Evolutionary conservation across 2,329 filamentous ascomycete genomes (phyloP), one percentile per base, ranked within the genome.

Genomic region (Elsinoe fawcettii): DNA sequence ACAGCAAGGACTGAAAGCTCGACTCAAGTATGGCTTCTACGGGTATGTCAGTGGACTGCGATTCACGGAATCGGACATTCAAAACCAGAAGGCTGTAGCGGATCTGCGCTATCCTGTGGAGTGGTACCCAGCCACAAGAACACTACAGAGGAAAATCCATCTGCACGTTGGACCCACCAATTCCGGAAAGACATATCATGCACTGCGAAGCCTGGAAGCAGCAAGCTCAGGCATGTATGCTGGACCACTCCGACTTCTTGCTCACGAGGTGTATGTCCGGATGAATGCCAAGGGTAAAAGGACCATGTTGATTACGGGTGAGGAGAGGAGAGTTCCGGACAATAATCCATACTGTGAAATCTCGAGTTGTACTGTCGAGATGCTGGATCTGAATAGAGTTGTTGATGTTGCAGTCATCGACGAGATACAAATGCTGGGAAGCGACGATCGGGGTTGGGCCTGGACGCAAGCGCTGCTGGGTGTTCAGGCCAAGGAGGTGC

Each of bases 91-190:
- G 63, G 77, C 78, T 18, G 72, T 95, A 12, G 82, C 89, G n/a
- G 90, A 96, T 72, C 75, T 96, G 63, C 82, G 90, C n/a, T 90
- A 84, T 70, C 93, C 93, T 0, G 80, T 85, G 56, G 93, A 99
- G 70, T 97, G 92, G 92, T 97, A 86, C 67, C 90, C 92, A 0
- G 84, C 82, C 3, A 93, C 93, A 1, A 81, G 95, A 59, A 79
- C 82, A 46, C 77, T 93, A 64, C 88, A 91, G 66, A 80, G 93
- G 44, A 92, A 83, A 0, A 80, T 99, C 39, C 90, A 97, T 73
- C 76, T 99, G 18, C 93, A 99, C 66, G 90, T 99, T 51, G 93
- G 93, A 0, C 93, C 93, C 1, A 99, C 93, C 1, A 99, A 99
- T 71, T 97, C 93, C 0, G 93, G 93, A 58, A 99, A 99, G 77